phyloP scores from a whole-genome alignment of 768 basidiomycete genomes.

The Cystofilobasidium bisporidii region DNA sequence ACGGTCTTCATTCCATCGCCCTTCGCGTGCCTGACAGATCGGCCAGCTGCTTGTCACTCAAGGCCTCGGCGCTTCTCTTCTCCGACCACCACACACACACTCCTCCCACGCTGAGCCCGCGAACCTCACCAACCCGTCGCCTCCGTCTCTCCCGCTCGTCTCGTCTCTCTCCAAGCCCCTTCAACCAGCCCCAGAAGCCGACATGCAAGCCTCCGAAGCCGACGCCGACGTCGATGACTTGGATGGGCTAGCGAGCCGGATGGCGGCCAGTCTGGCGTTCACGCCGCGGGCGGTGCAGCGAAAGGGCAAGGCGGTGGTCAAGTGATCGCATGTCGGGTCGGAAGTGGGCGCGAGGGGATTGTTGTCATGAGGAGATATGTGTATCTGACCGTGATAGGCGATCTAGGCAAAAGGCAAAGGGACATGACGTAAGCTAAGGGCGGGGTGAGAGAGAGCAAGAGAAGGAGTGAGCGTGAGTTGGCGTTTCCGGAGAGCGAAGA shows the following conservation, averaged over 20 bases:
- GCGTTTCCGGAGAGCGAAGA: too few relatives aligned
- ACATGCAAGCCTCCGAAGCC: neutral
- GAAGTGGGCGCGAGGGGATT: neutral
- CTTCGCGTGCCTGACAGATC: neutral
- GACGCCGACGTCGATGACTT: neutral
- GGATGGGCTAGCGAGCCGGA: neutral
- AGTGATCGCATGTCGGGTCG: too few relatives aligned
- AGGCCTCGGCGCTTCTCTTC: neutral
- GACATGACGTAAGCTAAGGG: too few relatives aligned
- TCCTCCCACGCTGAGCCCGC: too few relatives aligned
- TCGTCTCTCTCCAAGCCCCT: too few relatives aligned
- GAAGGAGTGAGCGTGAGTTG: too few relatives aligned
- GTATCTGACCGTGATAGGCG: too few relatives aligned
- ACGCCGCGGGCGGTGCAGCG: neutral
- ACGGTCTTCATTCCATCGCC: too few relatives aligned
- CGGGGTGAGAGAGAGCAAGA: too few relatives aligned
- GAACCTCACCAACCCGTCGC: too few relatives aligned
- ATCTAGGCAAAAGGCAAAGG: too few relatives aligned
- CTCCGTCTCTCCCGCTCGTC: too few relatives aligned
- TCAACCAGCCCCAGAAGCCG: neutral
- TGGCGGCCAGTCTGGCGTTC: neutral
- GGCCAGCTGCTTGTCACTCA: neutral
- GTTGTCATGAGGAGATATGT: neutral
- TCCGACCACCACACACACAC: neutral
- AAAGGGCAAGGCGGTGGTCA: neutral